Conservation (phyloP, 768 basidiomycete species). For the Lactifluus rugatus region DNA sequence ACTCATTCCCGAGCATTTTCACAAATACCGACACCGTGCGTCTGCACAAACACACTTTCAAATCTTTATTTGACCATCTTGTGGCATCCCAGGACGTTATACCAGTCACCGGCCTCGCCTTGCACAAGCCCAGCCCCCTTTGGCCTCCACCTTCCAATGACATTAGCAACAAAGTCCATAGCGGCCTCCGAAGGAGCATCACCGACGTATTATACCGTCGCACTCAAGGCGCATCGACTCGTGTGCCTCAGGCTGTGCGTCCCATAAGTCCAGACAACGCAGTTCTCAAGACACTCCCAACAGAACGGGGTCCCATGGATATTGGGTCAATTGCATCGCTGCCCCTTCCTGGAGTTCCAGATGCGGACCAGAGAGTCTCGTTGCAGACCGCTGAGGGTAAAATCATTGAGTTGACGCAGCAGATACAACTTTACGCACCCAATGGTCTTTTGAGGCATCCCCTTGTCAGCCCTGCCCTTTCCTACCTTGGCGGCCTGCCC, state of each 20-base stretch:
- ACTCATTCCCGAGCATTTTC: slow-evolving; percentile 86
- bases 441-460: slow-evolving; percentile 74
- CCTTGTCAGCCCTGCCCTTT: slow-evolving; percentile 68
- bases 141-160: slow-evolving; percentile 73
- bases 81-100: slow-evolving; percentile 55
- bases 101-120: slow-evolving; percentile 61
- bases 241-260: not conserved
- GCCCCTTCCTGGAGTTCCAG: slow-evolving; percentile 29
- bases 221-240: not conserved
- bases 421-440: slow-evolving; percentile 80
- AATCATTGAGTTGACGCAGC: slow-evolving; percentile 44
- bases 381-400: slow-evolving; percentile 43
- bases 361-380: slow-evolving; percentile 35
- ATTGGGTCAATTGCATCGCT: slow-evolving; percentile 40
- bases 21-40: slow-evolving; percentile 74
- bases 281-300: slow-evolving; percentile 18
- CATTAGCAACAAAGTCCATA: slow-evolving; percentile 46
- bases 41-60: not conserved
- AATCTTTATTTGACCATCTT: not conserved
- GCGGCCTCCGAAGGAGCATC: slow-evolving; percentile 49
- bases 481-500: slow-evolving; percentile 84
- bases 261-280: not conserved
- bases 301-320: slow-evolving; percentile 32
- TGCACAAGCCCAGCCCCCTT: slow-evolving; percentile 67
- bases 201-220: slow-evolving; percentile 42